Evolutionary conservation across 768 basidiomycete species (phyloP).

Genomic region (Suillus plorans): DNA sequence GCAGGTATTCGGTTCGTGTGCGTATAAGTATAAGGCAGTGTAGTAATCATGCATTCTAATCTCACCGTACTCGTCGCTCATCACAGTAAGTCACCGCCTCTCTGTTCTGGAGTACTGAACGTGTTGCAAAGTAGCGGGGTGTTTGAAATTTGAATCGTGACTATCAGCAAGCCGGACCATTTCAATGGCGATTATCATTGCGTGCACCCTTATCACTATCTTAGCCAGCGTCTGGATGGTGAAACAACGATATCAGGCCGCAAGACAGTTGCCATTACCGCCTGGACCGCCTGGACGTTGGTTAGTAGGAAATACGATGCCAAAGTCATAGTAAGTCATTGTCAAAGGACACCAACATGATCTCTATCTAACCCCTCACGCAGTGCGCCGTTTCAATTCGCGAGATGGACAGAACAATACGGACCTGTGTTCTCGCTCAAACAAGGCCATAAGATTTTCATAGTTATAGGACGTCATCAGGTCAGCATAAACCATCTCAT

Average conservation of each 20-base stretch:
- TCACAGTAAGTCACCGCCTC: too few relatives aligned
- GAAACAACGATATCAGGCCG: not conserved
- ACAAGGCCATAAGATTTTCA: constrained; percentile 35
- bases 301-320: constrained; percentile 24
- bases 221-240: constrained; percentile 1
- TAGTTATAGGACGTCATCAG: constrained; percentile 26
- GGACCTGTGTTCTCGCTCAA: constrained; percentile 58
- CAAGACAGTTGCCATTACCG: constrained; percentile 15
- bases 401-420: constrained; percentile 57
- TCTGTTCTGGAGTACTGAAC: too few relatives aligned
- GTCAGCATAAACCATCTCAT: not conserved
- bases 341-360: not conserved
- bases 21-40: too few relatives aligned
- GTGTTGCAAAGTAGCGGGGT: too few relatives aligned
- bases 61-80: too few relatives aligned
- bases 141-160: too few relatives aligned
- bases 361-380: not conserved
- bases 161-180: not conserved
- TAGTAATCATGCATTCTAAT: too few relatives aligned
- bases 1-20: too few relatives aligned
- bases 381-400: constrained; percentile 32
- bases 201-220: not conserved
- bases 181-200: not conserved
- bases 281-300: constrained; percentile 26
- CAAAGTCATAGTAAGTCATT: constrained; percentile 25